These are phyloP conservation scores for Teunomyces gatunensis DNA, from an alignment of 805 yeast species.

Conservation along the genomic window DNA sequence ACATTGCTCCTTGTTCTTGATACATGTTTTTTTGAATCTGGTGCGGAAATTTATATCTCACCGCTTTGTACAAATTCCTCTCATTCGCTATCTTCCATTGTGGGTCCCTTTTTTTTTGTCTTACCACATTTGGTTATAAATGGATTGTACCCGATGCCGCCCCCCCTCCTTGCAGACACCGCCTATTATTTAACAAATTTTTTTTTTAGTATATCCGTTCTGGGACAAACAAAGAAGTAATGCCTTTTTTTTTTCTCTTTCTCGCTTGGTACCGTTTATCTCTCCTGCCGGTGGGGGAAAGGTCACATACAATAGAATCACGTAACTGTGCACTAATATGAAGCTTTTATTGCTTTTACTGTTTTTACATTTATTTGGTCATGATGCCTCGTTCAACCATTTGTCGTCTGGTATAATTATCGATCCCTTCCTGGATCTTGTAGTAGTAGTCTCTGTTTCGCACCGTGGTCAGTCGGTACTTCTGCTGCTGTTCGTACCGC, in stretches of 20 bases:
- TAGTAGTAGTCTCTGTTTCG: slow-evolving; percentile 12
- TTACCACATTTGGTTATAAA: neutral
- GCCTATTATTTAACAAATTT: neutral
- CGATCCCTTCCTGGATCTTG: slow-evolving; percentile 22
- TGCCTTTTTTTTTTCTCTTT: neutral
- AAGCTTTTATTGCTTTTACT: neutral
- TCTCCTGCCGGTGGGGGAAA: neutral
- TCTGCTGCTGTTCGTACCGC: slow-evolving; percentile 5
- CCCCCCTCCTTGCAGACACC: neutral
- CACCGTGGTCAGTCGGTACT: slow-evolving; percentile 4
- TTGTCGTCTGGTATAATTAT: slow-evolving; percentile 13
- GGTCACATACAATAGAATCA: neutral
- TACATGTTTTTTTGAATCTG: neutral
- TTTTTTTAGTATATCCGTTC: neutral
- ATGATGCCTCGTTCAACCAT: slow-evolving; percentile 17
- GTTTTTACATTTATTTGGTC: neutral
- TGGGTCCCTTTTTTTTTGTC: neutral
- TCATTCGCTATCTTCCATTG: neutral
- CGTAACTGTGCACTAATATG: neutral
- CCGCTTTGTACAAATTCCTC: neutral
- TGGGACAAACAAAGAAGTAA: neutral
- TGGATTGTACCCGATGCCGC: neutral
- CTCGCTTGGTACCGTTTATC: neutral
- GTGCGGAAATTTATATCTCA: neutral
- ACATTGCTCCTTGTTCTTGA: neutral